phyloP scores from a whole-genome alignment of 768 basidiomycete species.

The Lactarius sanguifluus region DNA sequence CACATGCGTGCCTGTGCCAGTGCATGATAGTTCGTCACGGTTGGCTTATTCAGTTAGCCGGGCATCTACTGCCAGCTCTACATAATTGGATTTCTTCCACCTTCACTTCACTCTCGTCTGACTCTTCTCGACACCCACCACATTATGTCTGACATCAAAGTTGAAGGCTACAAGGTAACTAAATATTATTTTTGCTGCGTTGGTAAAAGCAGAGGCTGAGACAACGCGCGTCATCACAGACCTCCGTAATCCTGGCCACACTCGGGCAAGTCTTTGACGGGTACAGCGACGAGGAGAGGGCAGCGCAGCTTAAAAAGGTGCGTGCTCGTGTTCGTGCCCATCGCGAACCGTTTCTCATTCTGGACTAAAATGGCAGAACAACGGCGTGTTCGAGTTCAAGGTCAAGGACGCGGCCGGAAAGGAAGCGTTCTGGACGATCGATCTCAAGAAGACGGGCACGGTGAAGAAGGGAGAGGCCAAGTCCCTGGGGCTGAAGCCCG shows the following conservation, averaged over 20 bases:
- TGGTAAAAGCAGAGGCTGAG: neutral
- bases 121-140: neutral
- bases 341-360: neutral
- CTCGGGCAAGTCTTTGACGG: constrained; percentile 53
- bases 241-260: constrained; percentile 61
- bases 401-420: constrained; percentile 72
- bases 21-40: neutral
- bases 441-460: constrained; percentile 81
- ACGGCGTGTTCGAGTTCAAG: constrained; percentile 84
- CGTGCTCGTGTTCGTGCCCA: constrained; percentile 5
- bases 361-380: constrained; percentile 48
- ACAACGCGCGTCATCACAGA: constrained; percentile 39
- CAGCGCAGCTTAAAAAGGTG: constrained; percentile 75
- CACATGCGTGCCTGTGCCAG: neutral
- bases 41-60: neutral
- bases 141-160: constrained; percentile 29
- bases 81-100: neutral
- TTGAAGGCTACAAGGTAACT: constrained; percentile 28
- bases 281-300: constrained; percentile 61
- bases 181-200: neutral
- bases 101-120: neutral
- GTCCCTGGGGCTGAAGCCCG: constrained; percentile 64
- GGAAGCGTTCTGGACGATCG: constrained; percentile 85
- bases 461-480: constrained; percentile 63
- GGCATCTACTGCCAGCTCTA: too few species aligned